Evolutionary conservation across 192 early-diverging fungal species (phyloP), one percentile per base, ranked within the genome.

Genomic region (Coemansia brasiliensis): DNA sequence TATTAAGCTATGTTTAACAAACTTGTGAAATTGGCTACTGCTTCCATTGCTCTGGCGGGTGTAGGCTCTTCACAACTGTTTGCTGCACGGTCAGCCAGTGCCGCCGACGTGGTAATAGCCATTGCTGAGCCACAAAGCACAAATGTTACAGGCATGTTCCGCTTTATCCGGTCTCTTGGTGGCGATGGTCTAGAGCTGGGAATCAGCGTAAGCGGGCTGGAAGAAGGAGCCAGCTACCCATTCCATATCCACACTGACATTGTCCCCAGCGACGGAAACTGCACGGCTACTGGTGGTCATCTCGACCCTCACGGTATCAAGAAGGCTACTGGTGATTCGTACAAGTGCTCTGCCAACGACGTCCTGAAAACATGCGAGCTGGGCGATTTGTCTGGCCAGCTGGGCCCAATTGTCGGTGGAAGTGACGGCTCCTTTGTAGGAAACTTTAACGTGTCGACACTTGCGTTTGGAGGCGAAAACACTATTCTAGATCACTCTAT

Each of bases 351-450:
- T 25, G 43, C 48, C 12, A 52, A 21, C 22, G 57, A 71, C 18
- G 24, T 63, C 32, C 11, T 20, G 17, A 58, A 61, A 29, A 67
- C 82, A 10, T 86, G 85, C 61, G 79, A 84, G 67, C 61, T 74
- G 12, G 85, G 85, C 55, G 85, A 86, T 57, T 55, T 86, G 51
- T 59, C 82, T 32, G 85, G 85, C 44, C 65, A 74, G 44, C 61
- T 74, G 61, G 85, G 85, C 27, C 74, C 73, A 65, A 40, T 86
- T 52, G 55, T 57, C 18, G 65, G 46, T 15, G 71, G 67, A 27
- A 54, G 50, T 22, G 59, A 62, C 5, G 73, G 68, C 37, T 38
- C 50, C 13, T 64, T 44, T 24, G 20, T 39, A 2, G 69, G 57
- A 13, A 39, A 29, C 3, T 76, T 76, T 45, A 35, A 61, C 35